Evolutionary conservation across 1,139 yeast genomes (phyloP).

Genomic region (Magnusiomyces suaveolens): DNA sequence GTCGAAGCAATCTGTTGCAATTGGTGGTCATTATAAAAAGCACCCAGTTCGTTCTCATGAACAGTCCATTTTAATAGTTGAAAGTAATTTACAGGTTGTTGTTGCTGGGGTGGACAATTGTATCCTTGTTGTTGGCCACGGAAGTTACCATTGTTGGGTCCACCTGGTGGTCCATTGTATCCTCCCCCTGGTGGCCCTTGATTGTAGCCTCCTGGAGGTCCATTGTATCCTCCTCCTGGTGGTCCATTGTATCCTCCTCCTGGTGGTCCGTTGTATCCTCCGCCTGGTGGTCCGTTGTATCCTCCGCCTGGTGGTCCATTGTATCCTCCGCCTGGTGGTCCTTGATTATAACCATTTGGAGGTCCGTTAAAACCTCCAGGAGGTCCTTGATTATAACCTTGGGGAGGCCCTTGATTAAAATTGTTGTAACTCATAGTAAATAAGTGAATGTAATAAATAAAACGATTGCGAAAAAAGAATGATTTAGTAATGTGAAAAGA

Average conservation of each 20-base stretch:
- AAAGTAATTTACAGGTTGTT: constrained; percentile 14
- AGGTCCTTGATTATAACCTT: not conserved
- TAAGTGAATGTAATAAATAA: not conserved
- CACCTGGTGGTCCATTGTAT: not conserved
- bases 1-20: not conserved
- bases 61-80: constrained; percentile 15
- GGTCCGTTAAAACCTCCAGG: constrained; percentile 7
- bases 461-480: too few relatives aligned
- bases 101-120: not conserved
- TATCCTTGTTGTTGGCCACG: constrained; percentile 9
- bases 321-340: constrained; percentile 2
- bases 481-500: too few relatives aligned
- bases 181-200: not conserved
- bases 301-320: not conserved
- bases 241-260: not conserved
- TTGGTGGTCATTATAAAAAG: not conserved
- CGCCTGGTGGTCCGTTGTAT: not conserved
- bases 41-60: constrained; percentile 1
- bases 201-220: not conserved
- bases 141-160: constrained; percentile 9
- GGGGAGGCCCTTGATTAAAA: not conserved
- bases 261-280: constrained; percentile 1
- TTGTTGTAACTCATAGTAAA: not conserved
- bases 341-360: constrained; percentile 4
- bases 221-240: not conserved